These are phyloP conservation scores for Fusarium agapanthi DNA, from an alignment of 2,329 filamentous ascomycete species.

Conservation along the genomic window DNA sequence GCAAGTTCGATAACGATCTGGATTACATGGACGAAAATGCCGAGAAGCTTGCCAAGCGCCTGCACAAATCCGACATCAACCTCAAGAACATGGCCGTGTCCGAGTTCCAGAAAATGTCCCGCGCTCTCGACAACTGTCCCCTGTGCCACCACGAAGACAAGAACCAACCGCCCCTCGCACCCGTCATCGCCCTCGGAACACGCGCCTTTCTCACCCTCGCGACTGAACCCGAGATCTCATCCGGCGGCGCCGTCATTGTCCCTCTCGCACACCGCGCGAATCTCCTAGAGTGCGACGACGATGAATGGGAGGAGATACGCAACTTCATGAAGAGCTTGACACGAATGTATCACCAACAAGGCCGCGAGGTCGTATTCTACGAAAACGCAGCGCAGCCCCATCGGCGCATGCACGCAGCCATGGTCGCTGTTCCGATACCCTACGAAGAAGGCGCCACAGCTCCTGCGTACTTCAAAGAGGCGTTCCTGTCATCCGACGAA, in stretches of 20 bases:
- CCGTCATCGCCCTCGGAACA: slow-evolving; percentile 85
- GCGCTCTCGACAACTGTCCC: slow-evolving; percentile 85
- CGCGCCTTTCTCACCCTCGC: slow-evolving; percentile 88
- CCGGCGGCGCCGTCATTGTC: slow-evolving; percentile 86
- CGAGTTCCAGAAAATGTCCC: slow-evolving; percentile 90
- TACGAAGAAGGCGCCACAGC: slow-evolving; percentile 91
- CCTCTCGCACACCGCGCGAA: slow-evolving; percentile 88
- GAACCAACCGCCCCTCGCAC: slow-evolving; percentile 78
- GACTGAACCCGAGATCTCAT: slow-evolving; percentile 86
- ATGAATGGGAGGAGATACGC: slow-evolving; percentile 98
- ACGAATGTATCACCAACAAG: slow-evolving; percentile 92
- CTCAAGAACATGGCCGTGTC: slow-evolving; percentile 86
- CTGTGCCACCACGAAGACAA: slow-evolving; percentile 91
- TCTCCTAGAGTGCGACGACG: slow-evolving; percentile 96
- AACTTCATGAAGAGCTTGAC: slow-evolving; percentile 99
- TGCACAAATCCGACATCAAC: slow-evolving; percentile 87
- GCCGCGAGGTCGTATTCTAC: slow-evolving; percentile 94
- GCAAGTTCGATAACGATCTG: slow-evolving; percentile 88
- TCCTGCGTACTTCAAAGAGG: slow-evolving; percentile 94
- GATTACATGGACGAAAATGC: slow-evolving; percentile 99
- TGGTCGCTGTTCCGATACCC: slow-evolving; percentile 87
- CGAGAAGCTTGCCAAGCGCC: slow-evolving; percentile 82
- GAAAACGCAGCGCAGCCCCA: slow-evolving; percentile 90
- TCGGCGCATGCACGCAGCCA: slow-evolving; percentile 82
- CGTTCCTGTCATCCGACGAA: slow-evolving; percentile 85